These are phyloP conservation scores for Rhizopus microsporus DNA, from an alignment of 371 early-diverging fungal genomes.

Conservation along the genomic window DNA sequence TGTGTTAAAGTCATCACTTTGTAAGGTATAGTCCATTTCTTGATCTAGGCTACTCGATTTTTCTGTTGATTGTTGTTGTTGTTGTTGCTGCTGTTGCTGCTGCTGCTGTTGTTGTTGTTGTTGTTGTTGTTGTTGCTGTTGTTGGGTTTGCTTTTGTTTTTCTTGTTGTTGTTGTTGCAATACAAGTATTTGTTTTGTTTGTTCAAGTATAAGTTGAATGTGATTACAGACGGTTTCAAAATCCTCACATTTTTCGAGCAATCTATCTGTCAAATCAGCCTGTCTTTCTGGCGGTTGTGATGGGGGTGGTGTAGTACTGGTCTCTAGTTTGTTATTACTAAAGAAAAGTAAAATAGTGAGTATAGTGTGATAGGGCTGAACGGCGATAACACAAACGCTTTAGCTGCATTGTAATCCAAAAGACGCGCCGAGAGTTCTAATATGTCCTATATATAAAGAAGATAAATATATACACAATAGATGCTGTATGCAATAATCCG, in stretches of 20 bases:
- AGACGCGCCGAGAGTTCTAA: conserved; percentile 45
- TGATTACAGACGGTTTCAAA: conserved; percentile 54
- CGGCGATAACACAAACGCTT: background rate
- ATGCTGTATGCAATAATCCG: conserved; percentile 1
- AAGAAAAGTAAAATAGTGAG: background rate
- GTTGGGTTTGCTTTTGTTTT: conserved; percentile 5
- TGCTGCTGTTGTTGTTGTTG: conserved; percentile 22
- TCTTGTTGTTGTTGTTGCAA: conserved; percentile 29
- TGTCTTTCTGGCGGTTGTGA: conserved; percentile 19
- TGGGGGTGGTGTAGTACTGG: conserved; percentile 8
- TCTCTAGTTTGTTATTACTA: conserved; percentile 8
- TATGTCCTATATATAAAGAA: conserved; percentile 32
- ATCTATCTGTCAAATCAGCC: conserved; percentile 22
- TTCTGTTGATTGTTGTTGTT: conserved; percentile 18
- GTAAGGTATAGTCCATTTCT: conserved; percentile 19
- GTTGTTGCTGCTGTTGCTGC: conserved; percentile 26
- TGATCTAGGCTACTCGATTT: conserved; percentile 12
- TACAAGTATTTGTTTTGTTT: conserved; percentile 45
- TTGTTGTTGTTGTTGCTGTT: conserved; percentile 13
- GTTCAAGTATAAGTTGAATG: conserved; percentile 43
- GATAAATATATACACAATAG: background rate
- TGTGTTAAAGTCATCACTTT: background rate
- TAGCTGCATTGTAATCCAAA: conserved; percentile 17
- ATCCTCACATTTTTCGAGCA: conserved; percentile 45
- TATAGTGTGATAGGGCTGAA: background rate